Percentiles rank a stretch among this genome's conserved stretches.
phyloP scores from a whole-genome alignment of 306 rosid species.

The Prinsepia uniflora region DNA sequence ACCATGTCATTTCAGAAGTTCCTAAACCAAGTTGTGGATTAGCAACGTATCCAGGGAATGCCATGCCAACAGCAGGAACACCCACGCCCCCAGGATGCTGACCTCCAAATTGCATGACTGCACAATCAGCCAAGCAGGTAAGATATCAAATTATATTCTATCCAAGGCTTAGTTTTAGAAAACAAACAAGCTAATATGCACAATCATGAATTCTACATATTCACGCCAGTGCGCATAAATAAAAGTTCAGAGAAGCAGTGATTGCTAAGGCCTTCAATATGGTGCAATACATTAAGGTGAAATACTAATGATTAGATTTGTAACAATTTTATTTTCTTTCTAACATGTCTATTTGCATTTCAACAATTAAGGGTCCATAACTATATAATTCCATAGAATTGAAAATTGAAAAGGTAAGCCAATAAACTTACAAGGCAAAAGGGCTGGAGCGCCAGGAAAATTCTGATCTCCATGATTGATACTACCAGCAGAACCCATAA shows the following conservation, averaged over 20 bases:
- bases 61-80: conserved; percentile 99
- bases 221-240: neutral
- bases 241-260: neutral
- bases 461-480: conserved; percentile 73
- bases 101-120: conserved; percentile 96
- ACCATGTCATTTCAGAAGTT: conserved; percentile 97
- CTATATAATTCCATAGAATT: neutral
- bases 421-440: conserved; percentile 72
- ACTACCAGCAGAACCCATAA: conserved; percentile 61
- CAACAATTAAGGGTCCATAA: neutral
- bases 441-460: conserved; percentile 61
- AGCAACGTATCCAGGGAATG: conserved; percentile 95
- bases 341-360: neutral
- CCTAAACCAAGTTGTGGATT: conserved; percentile 84
- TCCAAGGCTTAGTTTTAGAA: neutral
- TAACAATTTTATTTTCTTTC: neutral
- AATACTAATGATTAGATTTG: neutral
- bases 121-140: conserved; percentile 23
- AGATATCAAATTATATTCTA: conserved; percentile 8
- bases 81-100: conserved; percentile 98
- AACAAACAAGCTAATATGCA: neutral
- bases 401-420: neutral
- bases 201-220: neutral
- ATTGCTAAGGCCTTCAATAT: neutral
- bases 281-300: neutral